Evolutionary conservation across 768 basidiomycete species (phyloP), one percentile per base, ranked within the genome.

Genomic region (Lactarius sp.): DNA sequence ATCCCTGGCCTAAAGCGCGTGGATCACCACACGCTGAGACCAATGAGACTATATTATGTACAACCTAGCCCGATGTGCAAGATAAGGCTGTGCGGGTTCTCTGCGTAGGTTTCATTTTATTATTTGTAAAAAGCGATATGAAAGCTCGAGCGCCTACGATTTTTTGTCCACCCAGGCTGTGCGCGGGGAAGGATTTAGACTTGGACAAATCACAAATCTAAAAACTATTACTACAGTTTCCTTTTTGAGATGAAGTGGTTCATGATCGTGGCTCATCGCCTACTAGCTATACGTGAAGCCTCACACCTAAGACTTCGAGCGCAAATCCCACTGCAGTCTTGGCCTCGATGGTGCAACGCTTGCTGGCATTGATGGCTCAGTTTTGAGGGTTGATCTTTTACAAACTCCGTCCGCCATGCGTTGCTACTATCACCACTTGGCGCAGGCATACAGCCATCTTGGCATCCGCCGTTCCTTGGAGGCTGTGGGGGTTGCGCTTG

Each of bases 51-150:
- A 14, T 42, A 64, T 54, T 41, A 59, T 64, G 46, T 59, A 44
- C 36, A 14, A 56, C 49, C 52, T 36, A 47, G 46, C 50, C 34
- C 47, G 51, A 65, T 36, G 42, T 22, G 53, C 41, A 37, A 22
- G 59, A 52, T 34, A 53, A 52, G 64, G 64, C 64, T 65, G 64
- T 64, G 63, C 52, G 46, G 49, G 34, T 55, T 60, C 59, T 56
- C 39, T 47, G 20, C 52, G 50, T 49, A 51, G 41, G 12, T 37
- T 60, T 60, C 27, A 64, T 55, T 54, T 60, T 42, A 46, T 51
- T 36, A 60, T 60, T 65, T 60, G 53, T 37, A 22, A 56, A 52
- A 54, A 18, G 18, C 33, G 33, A 55, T 27, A 49, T 56, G 53
- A 64, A 63, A 22, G n/a, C 16, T 51, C 33, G 51, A 59, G 27